Base-by-base conservation (phyloP, 805 yeast genomes). In the Wickerhamiella brachini region DNA sequence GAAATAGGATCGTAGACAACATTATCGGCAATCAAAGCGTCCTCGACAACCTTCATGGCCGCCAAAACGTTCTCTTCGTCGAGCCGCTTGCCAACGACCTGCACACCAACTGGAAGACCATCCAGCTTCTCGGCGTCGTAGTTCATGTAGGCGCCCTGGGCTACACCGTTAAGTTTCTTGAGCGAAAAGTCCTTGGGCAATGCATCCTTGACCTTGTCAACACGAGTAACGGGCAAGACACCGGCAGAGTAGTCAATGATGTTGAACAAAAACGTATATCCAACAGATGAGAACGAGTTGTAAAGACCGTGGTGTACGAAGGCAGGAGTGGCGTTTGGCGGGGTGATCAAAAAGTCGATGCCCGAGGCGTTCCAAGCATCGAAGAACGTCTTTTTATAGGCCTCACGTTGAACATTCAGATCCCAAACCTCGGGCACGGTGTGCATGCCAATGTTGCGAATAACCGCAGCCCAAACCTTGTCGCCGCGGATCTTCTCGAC, bases 71-170 rank as follows among this genome's bases (percentile, higher is more conserved):
- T 79, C 59, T 82, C 88, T 57, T 82, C 89, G 57, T 79, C 75
- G 18, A 72, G 68, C 49, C 77, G 71, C 52, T 71, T 70, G n/a
- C 83, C 79, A 3, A 81, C 77, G 29, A 83, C 66, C 63, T 82
- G 87, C n/a, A 83, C 65, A 18, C 80, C 77, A 13, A 78, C 80
- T 0, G 86, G 81, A 51, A 80, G 77, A 3, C 80, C 82, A 56
- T 77, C 71, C 62, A 73, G 69, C 54, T 73, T 73, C 49, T 66
- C 72, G 1, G 81, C 74, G 55, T 77, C 72, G 64, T 77, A 80
- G 48, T 70, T 61, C 29, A 66, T 63, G 56, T 71, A 71, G 39
- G 75, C 71, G 21, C 65, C 69, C 44, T 64, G 57, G 48, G 79
- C 84, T 2, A 70, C 59, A 1, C 68, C 70, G 58, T 69, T 73